phyloP scores from a whole-genome alignment of 345 rosid genomes.

The Noccaea caerulescens region DNA sequence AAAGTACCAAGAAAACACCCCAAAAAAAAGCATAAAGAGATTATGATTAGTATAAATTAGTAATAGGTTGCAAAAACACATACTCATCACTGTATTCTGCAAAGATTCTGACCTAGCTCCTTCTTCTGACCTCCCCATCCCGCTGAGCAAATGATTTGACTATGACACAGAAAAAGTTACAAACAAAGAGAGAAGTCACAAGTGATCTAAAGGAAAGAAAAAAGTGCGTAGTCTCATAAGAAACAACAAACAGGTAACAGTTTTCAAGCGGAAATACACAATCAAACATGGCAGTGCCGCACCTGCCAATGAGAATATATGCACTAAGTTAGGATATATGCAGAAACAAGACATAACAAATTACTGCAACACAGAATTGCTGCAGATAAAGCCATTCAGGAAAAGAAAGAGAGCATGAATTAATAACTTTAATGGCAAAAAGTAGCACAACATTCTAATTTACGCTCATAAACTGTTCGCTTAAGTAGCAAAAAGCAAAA shows the following conservation, averaged over 20 bases:
- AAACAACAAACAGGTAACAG: slow-evolving; percentile 9
- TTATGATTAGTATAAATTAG: slow-evolving; percentile 36
- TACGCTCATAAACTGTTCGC: not conserved
- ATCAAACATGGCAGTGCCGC: slow-evolving; percentile 55
- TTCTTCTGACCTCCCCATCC: slow-evolving; percentile 48
- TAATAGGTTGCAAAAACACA: slow-evolving; percentile 49
- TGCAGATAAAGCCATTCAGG: not conserved
- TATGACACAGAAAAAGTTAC: slow-evolving; percentile 33
- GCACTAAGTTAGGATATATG: slow-evolving; percentile 51
- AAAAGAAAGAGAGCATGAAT: not conserved
- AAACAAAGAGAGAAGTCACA: slow-evolving; percentile 28
- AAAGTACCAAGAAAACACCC: slow-evolving; percentile 28
- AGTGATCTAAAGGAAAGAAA: slow-evolving; percentile 36
- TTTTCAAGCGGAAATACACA: slow-evolving; percentile 50
- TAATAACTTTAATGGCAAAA: slow-evolving; percentile 8
- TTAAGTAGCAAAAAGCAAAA: no score
- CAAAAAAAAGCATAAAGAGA: slow-evolving; percentile 35
- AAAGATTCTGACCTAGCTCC: slow-evolving; percentile 69
- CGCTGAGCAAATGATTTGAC: slow-evolving; percentile 46
- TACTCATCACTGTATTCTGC: slow-evolving; percentile 61
- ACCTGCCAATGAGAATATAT: slow-evolving; percentile 60
- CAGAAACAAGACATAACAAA: not conserved
- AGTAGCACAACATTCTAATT: slow-evolving; percentile 5
- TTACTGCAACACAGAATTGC: not conserved
- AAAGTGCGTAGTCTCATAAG: slow-evolving; percentile 36